These are phyloP conservation scores for Epicoccum nigrum DNA, from an alignment of 2,329 filamentous ascomycete genomes.

Conservation along the genomic window DNA sequence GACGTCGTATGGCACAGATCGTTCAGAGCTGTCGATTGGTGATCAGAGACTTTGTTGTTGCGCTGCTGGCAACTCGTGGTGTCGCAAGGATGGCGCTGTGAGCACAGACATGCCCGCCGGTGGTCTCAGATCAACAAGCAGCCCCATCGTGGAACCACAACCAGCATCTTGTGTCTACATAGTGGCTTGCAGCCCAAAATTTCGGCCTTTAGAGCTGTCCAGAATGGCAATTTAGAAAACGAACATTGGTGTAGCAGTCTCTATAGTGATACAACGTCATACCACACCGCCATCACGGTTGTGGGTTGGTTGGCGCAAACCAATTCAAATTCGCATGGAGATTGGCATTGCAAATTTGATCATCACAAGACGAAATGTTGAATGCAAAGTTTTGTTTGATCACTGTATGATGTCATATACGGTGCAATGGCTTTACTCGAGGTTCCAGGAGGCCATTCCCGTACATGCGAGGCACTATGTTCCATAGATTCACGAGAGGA, in stretches of 20 bases:
- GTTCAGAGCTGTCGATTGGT: not conserved
- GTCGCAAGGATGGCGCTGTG: not conserved
- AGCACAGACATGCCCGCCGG: not conserved
- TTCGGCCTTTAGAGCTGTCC: not conserved
- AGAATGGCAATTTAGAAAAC: too few relatives aligned
- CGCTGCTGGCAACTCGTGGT: not conserved
- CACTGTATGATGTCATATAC: not conserved
- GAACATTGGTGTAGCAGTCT: too few relatives aligned
- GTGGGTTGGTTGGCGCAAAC: too few relatives aligned
- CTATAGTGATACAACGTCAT: too few relatives aligned
- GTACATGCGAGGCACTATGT: too few relatives aligned
- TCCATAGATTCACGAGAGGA: not conserved
- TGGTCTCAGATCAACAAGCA: too few relatives aligned
- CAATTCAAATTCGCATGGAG: too few relatives aligned
- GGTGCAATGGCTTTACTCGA: not conserved
- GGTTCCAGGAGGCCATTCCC: not conserved
- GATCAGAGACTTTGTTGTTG: not conserved
- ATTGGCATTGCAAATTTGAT: too few relatives aligned
- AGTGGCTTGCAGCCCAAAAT: not conserved
- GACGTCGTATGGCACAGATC: constrained; percentile 6
- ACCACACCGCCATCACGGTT: too few relatives aligned
- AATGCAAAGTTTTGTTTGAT: not conserved
- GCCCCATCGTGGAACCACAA: not conserved
- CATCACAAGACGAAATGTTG: too few relatives aligned
- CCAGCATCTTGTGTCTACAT: not conserved